Conservation (phyloP, 306 rosid species). For the Neltuma alba region DNA sequence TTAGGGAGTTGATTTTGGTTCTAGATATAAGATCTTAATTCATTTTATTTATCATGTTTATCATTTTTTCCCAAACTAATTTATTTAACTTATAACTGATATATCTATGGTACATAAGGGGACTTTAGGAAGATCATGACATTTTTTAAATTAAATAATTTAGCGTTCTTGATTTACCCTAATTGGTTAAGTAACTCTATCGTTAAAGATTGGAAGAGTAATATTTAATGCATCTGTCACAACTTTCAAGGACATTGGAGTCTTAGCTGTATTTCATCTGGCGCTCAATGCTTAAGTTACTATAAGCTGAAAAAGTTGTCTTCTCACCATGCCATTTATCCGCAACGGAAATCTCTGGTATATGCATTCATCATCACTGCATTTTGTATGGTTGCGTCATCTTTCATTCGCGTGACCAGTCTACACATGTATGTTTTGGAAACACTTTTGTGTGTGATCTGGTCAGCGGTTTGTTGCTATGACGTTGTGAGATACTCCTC, state of each 20-base stretch:
- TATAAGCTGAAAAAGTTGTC: slow-evolving; percentile 17
- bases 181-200: too few relatives aligned
- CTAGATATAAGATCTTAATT: too few relatives aligned
- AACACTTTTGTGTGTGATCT: neutral
- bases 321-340: slow-evolving; percentile 7
- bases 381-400: neutral
- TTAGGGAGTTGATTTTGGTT: too few relatives aligned
- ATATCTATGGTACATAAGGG: too few relatives aligned
- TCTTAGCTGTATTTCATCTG: neutral
- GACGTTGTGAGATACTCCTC: neutral
- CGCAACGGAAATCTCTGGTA: neutral
- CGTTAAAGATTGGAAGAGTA: too few relatives aligned
- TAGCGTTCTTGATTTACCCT: too few relatives aligned
- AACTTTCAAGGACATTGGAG: neutral
- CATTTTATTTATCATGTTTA: too few relatives aligned
- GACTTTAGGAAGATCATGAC: too few relatives aligned
- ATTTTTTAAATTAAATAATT: too few relatives aligned
- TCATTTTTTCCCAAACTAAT: too few relatives aligned
- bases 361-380: neutral
- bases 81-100: too few relatives aligned
- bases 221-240: neutral
- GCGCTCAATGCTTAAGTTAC: slow-evolving; percentile 20
- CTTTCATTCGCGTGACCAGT: neutral
- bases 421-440: neutral
- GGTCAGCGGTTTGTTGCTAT: neutral